A percentile compares a stretch with the other conserved stretches of the same genome.
These are phyloP conservation scores for Nothophytophthora sp. DNA, from an alignment of 352 stramenopile species.

Conservation along the genomic window DNA sequence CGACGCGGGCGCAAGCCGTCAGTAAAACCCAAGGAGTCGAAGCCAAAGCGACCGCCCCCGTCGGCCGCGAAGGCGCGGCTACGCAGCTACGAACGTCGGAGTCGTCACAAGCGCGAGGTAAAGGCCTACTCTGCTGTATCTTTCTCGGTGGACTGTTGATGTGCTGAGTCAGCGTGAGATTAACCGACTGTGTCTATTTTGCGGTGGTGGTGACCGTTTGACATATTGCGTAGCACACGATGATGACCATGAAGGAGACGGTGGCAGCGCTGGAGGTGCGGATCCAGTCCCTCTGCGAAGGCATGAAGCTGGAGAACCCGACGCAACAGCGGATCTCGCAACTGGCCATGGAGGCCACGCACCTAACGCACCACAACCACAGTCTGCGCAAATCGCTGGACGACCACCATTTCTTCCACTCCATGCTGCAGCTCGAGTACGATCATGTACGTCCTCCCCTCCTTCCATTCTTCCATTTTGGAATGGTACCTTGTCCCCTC, in stretches of 20 bases:
- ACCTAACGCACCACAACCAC: conserved; percentile 56
- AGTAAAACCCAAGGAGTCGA: conserved; percentile 32
- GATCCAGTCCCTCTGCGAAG: conserved; percentile 34
- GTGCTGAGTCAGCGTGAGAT: conserved; percentile 11
- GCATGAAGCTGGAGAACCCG: conserved; percentile 9
- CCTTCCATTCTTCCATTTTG: no score
- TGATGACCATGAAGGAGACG: conserved; percentile 54
- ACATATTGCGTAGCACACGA: conserved; percentile 40
- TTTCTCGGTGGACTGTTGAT: not conserved
- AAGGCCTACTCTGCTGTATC: no score
- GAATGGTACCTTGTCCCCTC: no score
- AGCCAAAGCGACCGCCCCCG: conserved; percentile 38
- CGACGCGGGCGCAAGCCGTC: conserved; percentile 41
- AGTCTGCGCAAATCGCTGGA: conserved; percentile 46
- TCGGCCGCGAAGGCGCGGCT: conserved; percentile 42
- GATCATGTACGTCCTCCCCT: conserved; percentile 67
- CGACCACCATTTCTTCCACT: conserved; percentile 61
- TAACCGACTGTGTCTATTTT: conserved; percentile 7
- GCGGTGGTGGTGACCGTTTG: conserved; percentile 11
- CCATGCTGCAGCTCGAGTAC: conserved; percentile 60
- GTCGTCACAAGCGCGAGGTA: conserved; percentile 54
- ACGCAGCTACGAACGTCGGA: conserved; percentile 57
- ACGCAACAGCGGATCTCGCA: conserved; percentile 34
- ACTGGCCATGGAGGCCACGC: conserved; percentile 42
- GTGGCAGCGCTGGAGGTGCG: conserved; percentile 37